Percentiles rank a stretch among this genome's conserved stretches.
Evolutionary conservation across 768 basidiomycete genomes (phyloP).

Genomic region (Boletus vermiculosoides): DNA sequence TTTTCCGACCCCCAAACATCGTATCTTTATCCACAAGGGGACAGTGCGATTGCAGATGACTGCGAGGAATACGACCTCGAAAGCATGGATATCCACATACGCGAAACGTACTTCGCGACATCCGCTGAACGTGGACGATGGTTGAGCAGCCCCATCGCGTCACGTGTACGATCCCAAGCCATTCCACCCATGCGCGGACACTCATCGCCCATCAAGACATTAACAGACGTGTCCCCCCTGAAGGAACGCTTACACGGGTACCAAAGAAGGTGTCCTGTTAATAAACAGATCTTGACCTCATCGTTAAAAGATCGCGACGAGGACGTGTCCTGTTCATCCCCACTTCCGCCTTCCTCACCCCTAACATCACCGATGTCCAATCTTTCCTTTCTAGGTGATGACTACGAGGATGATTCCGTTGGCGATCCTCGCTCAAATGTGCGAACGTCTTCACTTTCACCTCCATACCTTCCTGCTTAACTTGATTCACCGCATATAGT

Average conservation of each 20-base stretch:
- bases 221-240: constrained; percentile 1
- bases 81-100: constrained; percentile 35
- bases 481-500: constrained; percentile 12
- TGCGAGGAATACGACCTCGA: constrained; percentile 32
- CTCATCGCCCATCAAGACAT: constrained; percentile 25
- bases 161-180: constrained; percentile 15
- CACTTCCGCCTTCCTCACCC: constrained; percentile 44
- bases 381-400: constrained; percentile 35
- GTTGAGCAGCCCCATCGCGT: constrained; percentile 48
- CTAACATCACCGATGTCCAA: constrained; percentile 42
- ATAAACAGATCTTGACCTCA: not conserved
- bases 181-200: constrained; percentile 17
- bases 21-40: constrained; percentile 7
- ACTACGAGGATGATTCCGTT: constrained; percentile 8
- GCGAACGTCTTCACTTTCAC: constrained; percentile 19
- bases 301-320: constrained; percentile 16
- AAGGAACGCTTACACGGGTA: constrained; percentile 2
- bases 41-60: constrained; percentile 21
- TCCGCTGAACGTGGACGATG: constrained; percentile 62
- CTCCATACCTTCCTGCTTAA: not conserved
- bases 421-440: constrained; percentile 29
- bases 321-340: constrained; percentile 20
- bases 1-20: not conserved
- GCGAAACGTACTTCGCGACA: constrained; percentile 51
- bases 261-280: not conserved